Base-by-base conservation (phyloP, 2,329 filamentous ascomycete species). In the Phialocephala subalpina region DNA sequence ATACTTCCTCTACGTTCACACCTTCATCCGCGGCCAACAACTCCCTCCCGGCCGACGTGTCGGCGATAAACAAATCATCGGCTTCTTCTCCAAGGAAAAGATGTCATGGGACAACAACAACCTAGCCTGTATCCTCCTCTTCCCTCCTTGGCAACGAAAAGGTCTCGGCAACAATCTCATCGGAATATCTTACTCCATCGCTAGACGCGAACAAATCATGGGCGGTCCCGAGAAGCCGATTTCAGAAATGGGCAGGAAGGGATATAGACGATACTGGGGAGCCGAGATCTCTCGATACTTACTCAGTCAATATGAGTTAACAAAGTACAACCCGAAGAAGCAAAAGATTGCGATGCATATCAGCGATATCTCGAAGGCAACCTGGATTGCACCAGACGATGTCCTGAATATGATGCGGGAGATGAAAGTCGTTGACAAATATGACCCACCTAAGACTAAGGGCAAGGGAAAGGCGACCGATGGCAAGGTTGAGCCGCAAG, bases 11-110 rank as follows among this genome's bases (percentile, higher is more conserved):
- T 88, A 98, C 61, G 91, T 96, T 53, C 91, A 94, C 75, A 60
- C 66, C 53, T 82, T 86, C n/a, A 72, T 84, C 83, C 61, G 65
- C 11, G 58, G 66, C 56, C 59, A 67, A 38, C 18, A 74, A n/a
- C 29, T 33, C 29, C 29, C 29, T 83, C 60, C 65, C 11, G 58
- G 66, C 56, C 59, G 66, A 38, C 18, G 74, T 22, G 77, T 78
- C 47, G 45, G 45, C 49, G 25, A 53, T 11, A 75, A 79, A 22
- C 88, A 90, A 75, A 90, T 97, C 35, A 87, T 95, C 0, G 96
- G 96, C n/a, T 98, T 98, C 84, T 99, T 98, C 82, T 97, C 92
- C 69, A 98, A 99, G 77, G 96, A 99, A 79, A 98, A 98, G 78
- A 92, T 97, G 84, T 97, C 93, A 3, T 99, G 96, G 95, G 96